phyloP scores from a whole-genome alignment of 495 filamentous ascomycete genomes.

The Aspergillus panamensis region DNA sequence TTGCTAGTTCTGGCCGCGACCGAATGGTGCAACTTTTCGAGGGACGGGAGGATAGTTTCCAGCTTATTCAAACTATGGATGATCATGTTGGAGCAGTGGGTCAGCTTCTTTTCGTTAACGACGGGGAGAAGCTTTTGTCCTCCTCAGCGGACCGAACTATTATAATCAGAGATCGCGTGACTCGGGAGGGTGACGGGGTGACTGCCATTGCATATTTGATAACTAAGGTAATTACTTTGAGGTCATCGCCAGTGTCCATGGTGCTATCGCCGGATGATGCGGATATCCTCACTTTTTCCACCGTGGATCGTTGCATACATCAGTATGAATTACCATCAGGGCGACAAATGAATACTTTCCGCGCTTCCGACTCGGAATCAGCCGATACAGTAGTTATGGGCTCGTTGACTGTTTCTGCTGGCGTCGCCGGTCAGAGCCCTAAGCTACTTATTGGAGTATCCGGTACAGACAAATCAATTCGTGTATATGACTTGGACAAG shows the following conservation, averaged over 20 bases:
- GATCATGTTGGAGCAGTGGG: constrained; percentile 72
- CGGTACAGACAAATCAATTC: constrained; percentile 89
- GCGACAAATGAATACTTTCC: constrained; percentile 68
- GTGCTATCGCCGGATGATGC: constrained; percentile 57
- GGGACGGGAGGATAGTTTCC: constrained; percentile 49
- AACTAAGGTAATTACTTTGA: constrained; percentile 69
- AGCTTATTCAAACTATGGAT: constrained; percentile 69
- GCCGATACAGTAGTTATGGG: constrained; percentile 80
- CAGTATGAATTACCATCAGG: constrained; percentile 73
- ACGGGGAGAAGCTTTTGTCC: constrained; percentile 71
- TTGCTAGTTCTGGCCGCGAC: constrained; percentile 82
- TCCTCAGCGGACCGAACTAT: constrained; percentile 86
- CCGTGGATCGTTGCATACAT: constrained; percentile 75
- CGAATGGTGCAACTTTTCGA: constrained; percentile 86
- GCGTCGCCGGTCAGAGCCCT: constrained; percentile 35
- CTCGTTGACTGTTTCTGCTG: constrained; percentile 57
- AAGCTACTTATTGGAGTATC: constrained; percentile 76
- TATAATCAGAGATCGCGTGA: constrained; percentile 71
- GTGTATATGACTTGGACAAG: constrained; percentile 75
- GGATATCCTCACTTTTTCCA: constrained; percentile 66
- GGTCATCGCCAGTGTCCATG: constrained; percentile 85
- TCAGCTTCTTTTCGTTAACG: constrained; percentile 57
- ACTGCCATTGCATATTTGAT: constrained; percentile 73
- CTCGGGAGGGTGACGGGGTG: constrained; percentile 57
- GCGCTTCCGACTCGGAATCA: constrained; percentile 71